Evolutionary conservation across 805 yeast species (phyloP).

Genomic region (Clavispora phyllophila): DNA sequence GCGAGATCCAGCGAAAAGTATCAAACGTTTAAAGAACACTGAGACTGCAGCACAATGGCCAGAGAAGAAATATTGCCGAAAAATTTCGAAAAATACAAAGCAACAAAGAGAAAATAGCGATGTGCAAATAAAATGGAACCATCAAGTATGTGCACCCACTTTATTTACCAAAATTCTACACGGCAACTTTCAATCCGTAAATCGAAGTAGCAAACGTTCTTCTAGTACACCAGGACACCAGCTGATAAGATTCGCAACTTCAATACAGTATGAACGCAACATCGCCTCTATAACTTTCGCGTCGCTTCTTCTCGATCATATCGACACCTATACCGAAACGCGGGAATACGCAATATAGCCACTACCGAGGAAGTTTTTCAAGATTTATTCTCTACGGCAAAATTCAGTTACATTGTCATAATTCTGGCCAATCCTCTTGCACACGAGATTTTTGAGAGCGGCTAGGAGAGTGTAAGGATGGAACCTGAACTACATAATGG

Average conservation of each 20-base stretch:
- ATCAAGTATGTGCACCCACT: no score
- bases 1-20: no score
- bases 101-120: no score
- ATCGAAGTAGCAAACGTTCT: background rate
- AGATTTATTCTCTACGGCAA: background rate
- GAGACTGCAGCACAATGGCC: no score
- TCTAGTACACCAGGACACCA: background rate
- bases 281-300: background rate
- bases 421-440: background rate
- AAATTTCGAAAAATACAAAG: no score
- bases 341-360: background rate
- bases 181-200: no score
- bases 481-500: background rate
- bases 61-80: no score
- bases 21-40: no score
- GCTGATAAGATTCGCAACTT: background rate
- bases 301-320: background rate
- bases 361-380: background rate
- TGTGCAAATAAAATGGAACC: no score
- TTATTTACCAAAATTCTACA: no score
- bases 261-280: background rate
- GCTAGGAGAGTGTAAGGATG: background rate
- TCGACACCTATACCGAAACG: background rate
- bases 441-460: background rate
- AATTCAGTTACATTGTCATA: background rate